A percentile compares a stretch with the other conserved stretches of the same genome.
Evolutionary conservation across 192 early-diverging fungal genomes (phyloP).

Genomic region (Rhizophlyctis rosea): DNA sequence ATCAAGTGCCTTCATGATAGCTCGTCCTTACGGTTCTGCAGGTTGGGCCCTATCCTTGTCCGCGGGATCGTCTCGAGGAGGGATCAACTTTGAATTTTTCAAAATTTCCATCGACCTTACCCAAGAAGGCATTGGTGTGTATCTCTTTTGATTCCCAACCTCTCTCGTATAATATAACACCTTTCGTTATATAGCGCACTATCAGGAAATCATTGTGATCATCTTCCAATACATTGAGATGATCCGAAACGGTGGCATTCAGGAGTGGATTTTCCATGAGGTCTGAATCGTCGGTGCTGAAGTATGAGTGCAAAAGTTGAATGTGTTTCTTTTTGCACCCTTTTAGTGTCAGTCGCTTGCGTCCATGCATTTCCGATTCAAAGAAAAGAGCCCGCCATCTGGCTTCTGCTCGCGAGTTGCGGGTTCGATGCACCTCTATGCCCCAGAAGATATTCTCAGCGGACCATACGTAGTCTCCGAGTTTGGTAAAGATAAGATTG

Average conservation of each 20-base stretch:
- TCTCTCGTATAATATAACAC: neutral
- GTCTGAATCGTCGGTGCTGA: conserved; percentile 34
- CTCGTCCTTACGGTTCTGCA: neutral
- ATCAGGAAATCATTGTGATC: conserved; percentile 73
- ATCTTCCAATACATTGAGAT: conserved; percentile 90
- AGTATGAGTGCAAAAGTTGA: neutral
- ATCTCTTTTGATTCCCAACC: conserved; percentile 8
- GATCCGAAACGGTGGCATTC: conserved; percentile 65
- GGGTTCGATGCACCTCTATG: conserved; percentile 77
- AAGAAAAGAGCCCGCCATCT: conserved; percentile 57
- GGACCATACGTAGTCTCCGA: conserved; percentile 66
- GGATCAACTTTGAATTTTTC: conserved; percentile 77
- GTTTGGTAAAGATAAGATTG: conserved; percentile 64
- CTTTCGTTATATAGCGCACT: conserved; percentile 40
- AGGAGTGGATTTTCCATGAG: conserved; percentile 83
- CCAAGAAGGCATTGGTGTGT: conserved; percentile 65
- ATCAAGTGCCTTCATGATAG: neutral
- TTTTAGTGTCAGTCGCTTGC: conserved; percentile 33
- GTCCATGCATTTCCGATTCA: conserved; percentile 41
- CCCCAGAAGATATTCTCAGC: conserved; percentile 62
- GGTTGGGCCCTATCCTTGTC: conserved; percentile 82
- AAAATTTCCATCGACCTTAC: conserved; percentile 82
- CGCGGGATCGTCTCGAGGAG: conserved; percentile 61
- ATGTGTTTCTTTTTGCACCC: neutral
- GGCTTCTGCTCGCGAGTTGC: conserved; percentile 67